Percentiles rank a stretch among this genome's conserved stretches.
Conservation (phyloP, 257 asterid species). For the Coffea canephora region DNA sequence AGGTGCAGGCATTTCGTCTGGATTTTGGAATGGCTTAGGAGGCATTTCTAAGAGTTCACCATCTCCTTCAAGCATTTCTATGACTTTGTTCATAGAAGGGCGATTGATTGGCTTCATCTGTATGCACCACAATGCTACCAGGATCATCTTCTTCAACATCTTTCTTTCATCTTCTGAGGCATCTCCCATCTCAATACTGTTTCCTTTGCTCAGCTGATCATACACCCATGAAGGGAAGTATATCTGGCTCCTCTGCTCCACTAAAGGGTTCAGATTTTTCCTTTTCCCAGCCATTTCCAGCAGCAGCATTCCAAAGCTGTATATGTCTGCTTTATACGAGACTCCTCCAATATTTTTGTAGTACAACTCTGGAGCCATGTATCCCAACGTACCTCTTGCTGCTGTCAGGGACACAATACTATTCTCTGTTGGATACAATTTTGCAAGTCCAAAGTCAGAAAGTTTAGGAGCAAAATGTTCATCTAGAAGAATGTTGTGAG, state of each 20-base stretch:
- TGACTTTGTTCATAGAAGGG: too few species aligned
- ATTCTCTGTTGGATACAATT: background rate
- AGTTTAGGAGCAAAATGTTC: background rate
- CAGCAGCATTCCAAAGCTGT: background rate
- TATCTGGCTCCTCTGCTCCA: background rate
- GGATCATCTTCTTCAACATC: background rate
- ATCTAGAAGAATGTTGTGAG: background rate
- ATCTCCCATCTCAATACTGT: slow-evolving; percentile 1
- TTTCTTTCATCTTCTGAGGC: background rate
- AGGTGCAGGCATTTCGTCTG: too few species aligned
- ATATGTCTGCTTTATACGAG: background rate
- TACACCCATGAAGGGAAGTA: too few species aligned
- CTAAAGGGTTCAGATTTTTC: background rate
- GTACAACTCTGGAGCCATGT: background rate
- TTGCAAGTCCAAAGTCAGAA: background rate
- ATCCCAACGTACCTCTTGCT: background rate
- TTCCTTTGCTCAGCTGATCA: background rate
- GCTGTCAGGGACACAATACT: background rate
- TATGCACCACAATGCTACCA: background rate
- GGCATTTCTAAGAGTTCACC: background rate
- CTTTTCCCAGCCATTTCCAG: background rate
- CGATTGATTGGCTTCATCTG: too few species aligned
- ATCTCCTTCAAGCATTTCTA: too few species aligned
- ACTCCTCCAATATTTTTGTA: background rate
- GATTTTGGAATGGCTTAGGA: too few species aligned